Evolutionary conservation across 2,329 filamentous ascomycete species (phyloP).

Genomic region (Orbilia blumenaviensis): DNA sequence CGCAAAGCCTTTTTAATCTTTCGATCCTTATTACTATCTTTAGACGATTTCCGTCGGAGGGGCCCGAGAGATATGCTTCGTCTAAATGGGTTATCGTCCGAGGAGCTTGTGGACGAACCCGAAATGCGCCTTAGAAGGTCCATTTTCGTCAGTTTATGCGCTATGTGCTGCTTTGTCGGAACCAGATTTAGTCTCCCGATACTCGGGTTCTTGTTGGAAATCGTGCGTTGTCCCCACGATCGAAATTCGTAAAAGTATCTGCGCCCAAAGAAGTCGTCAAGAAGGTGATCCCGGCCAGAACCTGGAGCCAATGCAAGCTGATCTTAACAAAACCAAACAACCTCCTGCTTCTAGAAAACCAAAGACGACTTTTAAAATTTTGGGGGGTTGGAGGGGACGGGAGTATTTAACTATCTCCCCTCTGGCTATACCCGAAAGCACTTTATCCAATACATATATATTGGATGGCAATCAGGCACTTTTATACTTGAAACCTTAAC

Average conservation of each 20-base stretch:
- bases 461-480: slow-evolving; percentile 15
- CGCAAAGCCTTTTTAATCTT: slow-evolving; percentile 26
- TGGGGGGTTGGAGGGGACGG: not conserved
- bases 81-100: slow-evolving; percentile 29
- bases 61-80: slow-evolving; percentile 30
- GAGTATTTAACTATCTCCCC: slow-evolving; percentile 35
- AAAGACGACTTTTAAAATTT: not conserved
- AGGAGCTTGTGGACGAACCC: slow-evolving; percentile 38
- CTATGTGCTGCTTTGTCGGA: too few relatives aligned
- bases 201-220: slow-evolving; percentile 5
- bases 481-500: slow-evolving; percentile 38
- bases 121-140: slow-evolving; percentile 50
- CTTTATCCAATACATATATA: slow-evolving; percentile 4
- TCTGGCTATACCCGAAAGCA: slow-evolving; percentile 1
- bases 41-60: slow-evolving; percentile 45
- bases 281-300: slow-evolving; percentile 2
- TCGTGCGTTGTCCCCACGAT: slow-evolving; percentile 8
- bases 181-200: not conserved
- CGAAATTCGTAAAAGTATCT: not conserved
- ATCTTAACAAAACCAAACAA: slow-evolving; percentile 17
- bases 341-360: slow-evolving; percentile 2
- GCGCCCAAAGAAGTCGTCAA: not conserved
- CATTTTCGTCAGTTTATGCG: slow-evolving; percentile 13
- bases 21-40: slow-evolving; percentile 27
- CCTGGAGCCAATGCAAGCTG: slow-evolving; percentile 1